Conservation (phyloP, 1,139 yeast genomes). For the Keqinozyma sinolaborantium region DNA sequence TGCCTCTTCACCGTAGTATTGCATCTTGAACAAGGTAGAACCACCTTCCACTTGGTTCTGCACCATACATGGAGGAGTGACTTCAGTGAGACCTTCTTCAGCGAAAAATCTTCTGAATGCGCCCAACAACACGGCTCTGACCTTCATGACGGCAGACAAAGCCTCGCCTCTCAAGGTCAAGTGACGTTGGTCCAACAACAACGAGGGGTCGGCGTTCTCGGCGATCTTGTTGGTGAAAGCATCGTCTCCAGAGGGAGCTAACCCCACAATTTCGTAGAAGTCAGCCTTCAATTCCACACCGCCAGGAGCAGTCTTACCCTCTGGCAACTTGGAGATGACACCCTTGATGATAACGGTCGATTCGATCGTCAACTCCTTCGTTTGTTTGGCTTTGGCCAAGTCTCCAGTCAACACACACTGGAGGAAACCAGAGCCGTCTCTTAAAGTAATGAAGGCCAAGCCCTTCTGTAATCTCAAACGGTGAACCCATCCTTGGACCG, state of each 20-base stretch:
- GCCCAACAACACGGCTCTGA: conserved; percentile 74
- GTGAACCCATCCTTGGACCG: conserved; percentile 93
- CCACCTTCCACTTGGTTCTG: conserved; percentile 99
- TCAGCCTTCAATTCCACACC: conserved; percentile 93
- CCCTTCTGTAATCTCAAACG: conserved; percentile 93
- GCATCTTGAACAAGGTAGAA: conserved; percentile 86
- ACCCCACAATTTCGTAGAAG: conserved; percentile 81
- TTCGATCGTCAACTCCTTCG: conserved; percentile 83
- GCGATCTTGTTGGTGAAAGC: conserved; percentile 92
- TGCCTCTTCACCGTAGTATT: conserved; percentile 97
- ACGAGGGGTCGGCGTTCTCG: conserved; percentile 91
- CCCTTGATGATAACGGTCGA: conserved; percentile 81
- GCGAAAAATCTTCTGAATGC: conserved; percentile 73
- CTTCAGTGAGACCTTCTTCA: conserved; percentile 80
- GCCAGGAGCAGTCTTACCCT: conserved; percentile 97
- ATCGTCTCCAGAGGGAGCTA: conserved; percentile 96
- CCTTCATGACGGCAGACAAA: conserved; percentile 91
- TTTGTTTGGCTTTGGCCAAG: conserved; percentile 84
- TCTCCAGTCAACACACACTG: conserved; percentile 90
- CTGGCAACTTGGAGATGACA: conserved; percentile 77
- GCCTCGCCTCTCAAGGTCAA: conserved; percentile 94
- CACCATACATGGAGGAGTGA: conserved; percentile 99
- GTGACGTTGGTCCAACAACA: conserved; percentile 92
- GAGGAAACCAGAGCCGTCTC: conserved; percentile 92
- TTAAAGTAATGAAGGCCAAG: conserved; percentile 79